A percentile compares a stretch with the other conserved stretches of the same genome.
phyloP scores from a whole-genome alignment of 306 rosid genomes.

The Trichosanthes truncata region DNA sequence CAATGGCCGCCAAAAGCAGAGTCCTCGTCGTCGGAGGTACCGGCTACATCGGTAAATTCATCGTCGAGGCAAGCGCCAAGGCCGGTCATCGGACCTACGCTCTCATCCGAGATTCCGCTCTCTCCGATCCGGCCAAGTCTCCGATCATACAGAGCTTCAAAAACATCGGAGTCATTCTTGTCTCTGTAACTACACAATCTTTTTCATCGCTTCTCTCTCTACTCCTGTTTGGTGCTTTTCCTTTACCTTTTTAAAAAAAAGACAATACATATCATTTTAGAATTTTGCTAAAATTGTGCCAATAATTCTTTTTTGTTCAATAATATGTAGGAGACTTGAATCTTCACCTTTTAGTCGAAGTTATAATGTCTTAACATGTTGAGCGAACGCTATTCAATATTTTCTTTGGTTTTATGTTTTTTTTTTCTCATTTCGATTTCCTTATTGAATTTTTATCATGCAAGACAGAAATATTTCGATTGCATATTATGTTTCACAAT shows the following conservation, averaged over 20 bases:
- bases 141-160: not conserved
- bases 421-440: no score
- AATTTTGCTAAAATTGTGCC: not conserved
- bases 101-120: not conserved
- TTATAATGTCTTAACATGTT: no score
- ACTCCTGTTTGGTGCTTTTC: not conserved
- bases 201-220: not conserved
- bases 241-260: no score
- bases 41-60: not conserved
- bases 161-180: not conserved
- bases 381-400: no score
- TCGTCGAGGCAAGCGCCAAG: not conserved
- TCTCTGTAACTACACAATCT: not conserved
- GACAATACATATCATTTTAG: no score
- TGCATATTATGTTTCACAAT: no score
- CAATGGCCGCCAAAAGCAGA: not conserved
- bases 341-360: no score
- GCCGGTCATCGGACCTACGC: not conserved
- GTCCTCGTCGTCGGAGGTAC: not conserved
- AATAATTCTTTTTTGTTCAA: no score
- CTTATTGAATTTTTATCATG: no score
- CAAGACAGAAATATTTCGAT: no score
- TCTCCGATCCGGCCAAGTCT: not conserved
- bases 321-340: no score
- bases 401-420: no score